Base-by-base conservation (phyloP, 2,329 filamentous ascomycete genomes). In the Rhynchosporium agropyri region DNA sequence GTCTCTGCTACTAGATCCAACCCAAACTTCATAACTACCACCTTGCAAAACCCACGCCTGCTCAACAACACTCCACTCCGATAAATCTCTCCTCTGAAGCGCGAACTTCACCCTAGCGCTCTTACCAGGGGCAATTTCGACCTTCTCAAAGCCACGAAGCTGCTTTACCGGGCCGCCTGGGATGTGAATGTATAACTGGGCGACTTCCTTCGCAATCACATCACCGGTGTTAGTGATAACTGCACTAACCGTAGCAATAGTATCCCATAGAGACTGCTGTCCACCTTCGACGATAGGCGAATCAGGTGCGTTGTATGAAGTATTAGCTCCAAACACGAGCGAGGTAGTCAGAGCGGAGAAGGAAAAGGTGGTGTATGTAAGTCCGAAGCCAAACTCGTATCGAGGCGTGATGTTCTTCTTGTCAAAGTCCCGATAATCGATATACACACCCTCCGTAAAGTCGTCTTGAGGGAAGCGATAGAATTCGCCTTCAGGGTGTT, bases 381-480 rank as follows among this genome's bases (percentile, higher is more conserved):
- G 76, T 0, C 83, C 83, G 67, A 83, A 76, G 0, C 76, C 76
- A 45, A 78, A 77, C 50, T 74, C 73, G 43, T 71, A 77, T 7
- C 70, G 68, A 0, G 76, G 75, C 0, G 66, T 69, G 49, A 77
- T 75, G 3, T 69, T 70, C 0, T 70, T 55, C 6, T 60, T 38
- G 67, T 83, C 79, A 63, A 83, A 84, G 55, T 79, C 74, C 28
- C 78, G 76, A 69, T 84, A 84, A 66, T 84, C 81, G 57, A 83
- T 82, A 20, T 79, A 72, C 0, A 79, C 71, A 0, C 80, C 77
- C 65, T 84, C 81, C 3, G 71, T 74, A 67, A 82, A 84, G 66
- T 83, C 73, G 10, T 70, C 72, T 62, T 80, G 77, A 20, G 20
- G 20, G 20, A 20, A 20, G 20, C 20, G 20, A 20, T 20, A 20